These are phyloP conservation scores for Penicillium sp. DNA, from an alignment of 2,329 filamentous ascomycete species.

Conservation along the genomic window DNA sequence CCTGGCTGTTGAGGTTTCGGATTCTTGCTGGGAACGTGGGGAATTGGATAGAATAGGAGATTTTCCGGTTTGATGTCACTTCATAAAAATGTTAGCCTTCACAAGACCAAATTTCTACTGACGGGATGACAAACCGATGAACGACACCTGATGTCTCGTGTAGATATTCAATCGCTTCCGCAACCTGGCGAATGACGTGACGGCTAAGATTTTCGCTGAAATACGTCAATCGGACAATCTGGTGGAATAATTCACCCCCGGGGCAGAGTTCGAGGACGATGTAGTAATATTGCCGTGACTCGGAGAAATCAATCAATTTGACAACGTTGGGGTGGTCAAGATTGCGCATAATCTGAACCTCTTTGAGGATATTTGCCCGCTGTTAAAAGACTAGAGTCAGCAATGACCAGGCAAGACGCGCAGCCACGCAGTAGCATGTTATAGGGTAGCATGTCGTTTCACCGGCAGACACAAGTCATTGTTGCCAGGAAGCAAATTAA, in stretches of 20 bases:
- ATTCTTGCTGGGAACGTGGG: slow-evolving; percentile 73
- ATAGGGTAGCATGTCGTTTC: neutral
- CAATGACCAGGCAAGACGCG: neutral
- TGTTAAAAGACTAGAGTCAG: slow-evolving; percentile 45
- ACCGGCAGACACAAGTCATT: neutral
- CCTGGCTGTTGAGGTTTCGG: slow-evolving; percentile 80
- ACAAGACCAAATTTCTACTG: neutral
- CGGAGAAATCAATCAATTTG: slow-evolving; percentile 87
- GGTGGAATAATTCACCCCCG: slow-evolving; percentile 95
- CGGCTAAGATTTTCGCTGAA: slow-evolving; percentile 94
- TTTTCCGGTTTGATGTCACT: slow-evolving; percentile 89
- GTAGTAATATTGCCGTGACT: slow-evolving; percentile 94
- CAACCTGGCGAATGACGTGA: slow-evolving; percentile 92
- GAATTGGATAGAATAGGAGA: slow-evolving; percentile 83
- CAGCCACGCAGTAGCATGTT: slow-evolving; percentile 13
- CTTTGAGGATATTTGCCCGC: slow-evolving; percentile 96
- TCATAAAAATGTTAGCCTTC: slow-evolving; percentile 9
- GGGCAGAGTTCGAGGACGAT: slow-evolving; percentile 94
- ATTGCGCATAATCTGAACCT: slow-evolving; percentile 97
- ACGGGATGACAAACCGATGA: slow-evolving; percentile 68
- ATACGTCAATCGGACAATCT: slow-evolving; percentile 96
- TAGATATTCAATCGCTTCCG: slow-evolving; percentile 87
- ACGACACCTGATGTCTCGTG: slow-evolving; percentile 95
- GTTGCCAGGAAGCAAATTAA: slow-evolving; percentile 10
- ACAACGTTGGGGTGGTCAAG: slow-evolving; percentile 95